A percentile compares a stretch with the other conserved stretches of the same genome.
Evolutionary conservation across 2,329 filamentous ascomycete genomes (phyloP).

Genomic region (Diaporthe eres): DNA sequence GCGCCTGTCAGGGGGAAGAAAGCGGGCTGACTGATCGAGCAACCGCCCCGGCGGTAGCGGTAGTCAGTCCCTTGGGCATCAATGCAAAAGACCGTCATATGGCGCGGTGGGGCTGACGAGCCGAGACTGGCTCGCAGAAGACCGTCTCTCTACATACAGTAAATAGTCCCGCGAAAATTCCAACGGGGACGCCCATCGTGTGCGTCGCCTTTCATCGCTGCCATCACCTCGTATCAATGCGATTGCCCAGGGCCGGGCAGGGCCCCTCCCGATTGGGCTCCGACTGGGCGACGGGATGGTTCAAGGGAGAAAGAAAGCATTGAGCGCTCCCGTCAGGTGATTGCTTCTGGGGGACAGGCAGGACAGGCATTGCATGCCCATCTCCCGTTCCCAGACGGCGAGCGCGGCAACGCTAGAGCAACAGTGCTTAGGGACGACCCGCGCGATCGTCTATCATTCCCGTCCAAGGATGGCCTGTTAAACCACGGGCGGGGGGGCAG

Average conservation of each 20-base stretch:
- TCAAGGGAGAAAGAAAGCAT: constrained; percentile 20
- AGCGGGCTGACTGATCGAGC: constrained; percentile 20
- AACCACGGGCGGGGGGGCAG: neutral
- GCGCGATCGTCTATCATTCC: constrained; percentile 35
- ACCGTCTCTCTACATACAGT: neutral
- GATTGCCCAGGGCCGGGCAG: neutral
- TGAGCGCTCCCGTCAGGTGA: constrained; percentile 20
- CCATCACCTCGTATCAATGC: neutral
- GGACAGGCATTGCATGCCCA: constrained; percentile 30
- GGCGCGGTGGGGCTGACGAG: constrained; percentile 38
- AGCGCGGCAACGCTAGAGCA: constrained; percentile 37
- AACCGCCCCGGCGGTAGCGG: constrained; percentile 29
- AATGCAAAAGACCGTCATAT: constrained; percentile 39
- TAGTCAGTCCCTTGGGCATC: constrained; percentile 41
- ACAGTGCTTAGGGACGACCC: constrained; percentile 27
- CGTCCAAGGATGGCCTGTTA: constrained; percentile 41
- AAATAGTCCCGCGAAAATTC: constrained; percentile 22
- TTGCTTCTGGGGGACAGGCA: neutral
- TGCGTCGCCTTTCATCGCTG: neutral
- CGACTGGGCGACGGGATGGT: neutral
- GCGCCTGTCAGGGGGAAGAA: constrained; percentile 7
- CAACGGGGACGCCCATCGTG: neutral
- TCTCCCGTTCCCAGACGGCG: constrained; percentile 23
- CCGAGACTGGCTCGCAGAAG: constrained; percentile 35
- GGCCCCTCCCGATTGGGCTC: constrained; percentile 1